These are phyloP conservation scores for Myxozyma geophila DNA, from an alignment of 805 yeast species.

Conservation along the genomic window DNA sequence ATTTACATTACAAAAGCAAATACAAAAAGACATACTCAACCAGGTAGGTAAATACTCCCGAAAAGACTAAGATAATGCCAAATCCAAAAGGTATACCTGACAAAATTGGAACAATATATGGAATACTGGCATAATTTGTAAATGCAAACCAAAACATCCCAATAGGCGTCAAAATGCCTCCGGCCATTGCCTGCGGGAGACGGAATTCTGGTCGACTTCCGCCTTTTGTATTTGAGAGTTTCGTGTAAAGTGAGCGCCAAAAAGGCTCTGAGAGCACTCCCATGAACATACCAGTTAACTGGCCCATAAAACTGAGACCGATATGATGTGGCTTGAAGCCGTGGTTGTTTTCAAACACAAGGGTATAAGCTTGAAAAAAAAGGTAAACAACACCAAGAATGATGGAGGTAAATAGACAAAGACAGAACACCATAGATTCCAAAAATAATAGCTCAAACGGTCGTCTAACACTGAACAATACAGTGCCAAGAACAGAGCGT, in stretches of 20 bases:
- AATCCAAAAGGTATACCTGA: constrained; percentile 55
- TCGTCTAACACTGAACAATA: constrained; percentile 54
- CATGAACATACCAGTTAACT: constrained; percentile 54
- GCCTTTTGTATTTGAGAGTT: constrained; percentile 57
- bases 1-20: constrained; percentile 50
- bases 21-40: constrained; percentile 45
- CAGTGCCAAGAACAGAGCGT: constrained; percentile 48
- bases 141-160: constrained; percentile 61
- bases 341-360: constrained; percentile 56
- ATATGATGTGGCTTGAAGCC: constrained; percentile 59
- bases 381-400: constrained; percentile 62
- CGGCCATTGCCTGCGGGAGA: constrained; percentile 58
- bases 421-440: constrained; percentile 61
- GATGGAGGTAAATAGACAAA: constrained; percentile 62
- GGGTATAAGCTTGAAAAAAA: constrained; percentile 64
- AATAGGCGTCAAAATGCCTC: constrained; percentile 52
- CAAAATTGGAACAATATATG: constrained; percentile 61
- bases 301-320: constrained; percentile 64
- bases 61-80: constrained; percentile 48
- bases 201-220: constrained; percentile 54
- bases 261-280: constrained; percentile 59
- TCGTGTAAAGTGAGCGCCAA: constrained; percentile 67
- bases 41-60: constrained; percentile 49
- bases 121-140: constrained; percentile 51
- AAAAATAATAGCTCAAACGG: constrained; percentile 55